Evolutionary conservation across 164 flowering plant species (phyloP).

Genomic region (Taxillus chinensis): DNA sequence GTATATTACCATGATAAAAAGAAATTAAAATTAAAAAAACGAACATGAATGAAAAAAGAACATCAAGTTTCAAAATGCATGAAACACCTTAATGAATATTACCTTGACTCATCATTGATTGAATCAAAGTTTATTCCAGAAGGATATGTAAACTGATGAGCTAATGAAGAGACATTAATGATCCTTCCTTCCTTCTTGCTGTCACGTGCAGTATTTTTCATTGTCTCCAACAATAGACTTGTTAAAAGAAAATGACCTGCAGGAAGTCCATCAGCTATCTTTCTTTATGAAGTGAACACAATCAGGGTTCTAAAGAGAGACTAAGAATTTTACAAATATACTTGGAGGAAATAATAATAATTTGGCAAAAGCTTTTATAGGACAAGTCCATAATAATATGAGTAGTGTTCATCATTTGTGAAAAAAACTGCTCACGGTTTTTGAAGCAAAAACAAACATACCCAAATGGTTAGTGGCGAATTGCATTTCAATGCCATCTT

Average conservation of each 20-base stretch:
- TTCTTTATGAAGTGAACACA: too few relatives aligned
- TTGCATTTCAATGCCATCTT: constrained; percentile 2
- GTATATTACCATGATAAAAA: constrained; percentile 6
- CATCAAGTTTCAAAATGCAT: neutral
- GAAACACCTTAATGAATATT: neutral
- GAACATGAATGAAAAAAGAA: neutral
- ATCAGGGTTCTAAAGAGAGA: too few relatives aligned
- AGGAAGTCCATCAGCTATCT: constrained; percentile 1
- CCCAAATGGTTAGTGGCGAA: constrained; percentile 2
- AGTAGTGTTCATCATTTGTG: too few relatives aligned
- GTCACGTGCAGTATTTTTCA: constrained; percentile 51
- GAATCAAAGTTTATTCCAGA: constrained; percentile 67
- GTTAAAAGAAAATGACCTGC: constrained; percentile 85
- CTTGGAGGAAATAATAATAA: too few relatives aligned
- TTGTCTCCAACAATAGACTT: constrained; percentile 55
- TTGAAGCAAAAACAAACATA: neutral
- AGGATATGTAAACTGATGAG: constrained; percentile 31
- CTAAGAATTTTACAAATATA: too few relatives aligned
- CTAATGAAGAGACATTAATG: constrained; percentile 62
- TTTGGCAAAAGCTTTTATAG: too few relatives aligned
- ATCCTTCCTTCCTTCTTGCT: constrained; percentile 63
- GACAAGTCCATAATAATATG: too few relatives aligned
- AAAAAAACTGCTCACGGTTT: too few relatives aligned
- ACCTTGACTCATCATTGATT: constrained; percentile 58
- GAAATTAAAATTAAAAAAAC: neutral